Evolutionary conservation across 441 rosid genomes (phyloP), one percentile per base, ranked within the genome.

Genomic region (Hypseocharis bilobata): DNA sequence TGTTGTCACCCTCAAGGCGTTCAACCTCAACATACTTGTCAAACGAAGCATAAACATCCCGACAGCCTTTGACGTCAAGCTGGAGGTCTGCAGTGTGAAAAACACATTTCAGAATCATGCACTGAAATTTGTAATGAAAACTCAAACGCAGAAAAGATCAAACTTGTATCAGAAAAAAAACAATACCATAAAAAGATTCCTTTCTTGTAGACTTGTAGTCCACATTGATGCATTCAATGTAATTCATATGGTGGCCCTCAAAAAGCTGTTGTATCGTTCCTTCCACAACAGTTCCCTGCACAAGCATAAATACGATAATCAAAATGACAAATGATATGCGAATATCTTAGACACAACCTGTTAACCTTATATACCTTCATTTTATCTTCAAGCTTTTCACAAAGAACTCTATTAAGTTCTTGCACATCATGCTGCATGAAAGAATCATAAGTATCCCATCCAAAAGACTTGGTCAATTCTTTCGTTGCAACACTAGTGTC

Each of bases 21-120:
- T 92, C 98, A 71, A 92, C 97, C 80, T 92, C 98, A 14, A 92
- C 97, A 81, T 92, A 92, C 71, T 90, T 88, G 73, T 92, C 96
- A 78, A 92, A 92, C 32, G 98, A 92, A 62, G 89, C 94, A 79
- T 92, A 92, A 68, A 92, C 92, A 78, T 92, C 97, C 47, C 85
- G 85, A 71, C 97, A 84, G 19, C 84, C 84, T 78, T 79, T 80
- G 34, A 77, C 83, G 72, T 82, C 81, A 75, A 81, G 82, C 82
- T 82, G 85, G 65, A 82, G 82, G 72, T 78, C 82, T 74, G 69
- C 73, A 57, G 44, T 40, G n/a, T n/a, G 1, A 19, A 4, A 49
- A 49, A 49, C 55, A 19, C 55, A 49, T 52, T 70, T 68, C 58
- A 32, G 42, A 74, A 34, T 32, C 62, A 49, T 20, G 44, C 65